Evolutionary conservation across 257 asterid genomes (phyloP).

Genomic region (Thymus quinquecostatus): DNA sequence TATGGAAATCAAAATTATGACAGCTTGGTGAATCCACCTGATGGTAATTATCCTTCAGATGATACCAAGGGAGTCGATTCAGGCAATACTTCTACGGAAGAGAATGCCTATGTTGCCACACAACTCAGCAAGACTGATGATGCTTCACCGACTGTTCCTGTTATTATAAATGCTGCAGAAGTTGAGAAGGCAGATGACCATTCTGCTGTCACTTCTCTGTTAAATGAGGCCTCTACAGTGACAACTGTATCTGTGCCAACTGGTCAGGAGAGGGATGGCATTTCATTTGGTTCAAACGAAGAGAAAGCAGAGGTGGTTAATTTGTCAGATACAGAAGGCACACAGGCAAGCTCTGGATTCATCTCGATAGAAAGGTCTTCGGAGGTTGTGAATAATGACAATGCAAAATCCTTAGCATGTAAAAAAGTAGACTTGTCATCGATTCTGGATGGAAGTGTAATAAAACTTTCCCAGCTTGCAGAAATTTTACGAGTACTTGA

Average conservation of each 20-base stretch:
- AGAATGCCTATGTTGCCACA: conserved; percentile 38
- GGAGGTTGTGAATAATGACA: conserved; percentile 33
- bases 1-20: conserved; percentile 49
- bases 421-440: conserved; percentile 61
- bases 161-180: conserved; percentile 40
- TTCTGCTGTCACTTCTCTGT: conserved; percentile 35
- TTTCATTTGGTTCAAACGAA: conserved; percentile 37
- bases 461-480: conserved; percentile 78
- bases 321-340: conserved; percentile 38
- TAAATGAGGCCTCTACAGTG: conserved; percentile 38
- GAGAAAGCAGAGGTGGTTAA: conserved; percentile 39
- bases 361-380: conserved; percentile 40
- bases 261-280: conserved; percentile 42
- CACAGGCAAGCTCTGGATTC: conserved; percentile 38
- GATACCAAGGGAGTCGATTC: conserved; percentile 38
- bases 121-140: conserved; percentile 38
- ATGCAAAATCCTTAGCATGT: conserved; percentile 41
- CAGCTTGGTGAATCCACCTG: conserved; percentile 40
- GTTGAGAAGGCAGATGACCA: conserved; percentile 34
- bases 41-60: conserved; percentile 41
- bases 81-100: conserved; percentile 36
- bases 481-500: conserved; percentile 64
- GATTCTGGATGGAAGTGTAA: conserved; percentile 53
- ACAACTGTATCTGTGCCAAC: conserved; percentile 33
- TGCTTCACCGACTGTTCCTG: conserved; percentile 37